These are phyloP conservation scores for Epichloe sylvatica DNA, from an alignment of 2,329 filamentous ascomycete genomes.

Conservation along the genomic window DNA sequence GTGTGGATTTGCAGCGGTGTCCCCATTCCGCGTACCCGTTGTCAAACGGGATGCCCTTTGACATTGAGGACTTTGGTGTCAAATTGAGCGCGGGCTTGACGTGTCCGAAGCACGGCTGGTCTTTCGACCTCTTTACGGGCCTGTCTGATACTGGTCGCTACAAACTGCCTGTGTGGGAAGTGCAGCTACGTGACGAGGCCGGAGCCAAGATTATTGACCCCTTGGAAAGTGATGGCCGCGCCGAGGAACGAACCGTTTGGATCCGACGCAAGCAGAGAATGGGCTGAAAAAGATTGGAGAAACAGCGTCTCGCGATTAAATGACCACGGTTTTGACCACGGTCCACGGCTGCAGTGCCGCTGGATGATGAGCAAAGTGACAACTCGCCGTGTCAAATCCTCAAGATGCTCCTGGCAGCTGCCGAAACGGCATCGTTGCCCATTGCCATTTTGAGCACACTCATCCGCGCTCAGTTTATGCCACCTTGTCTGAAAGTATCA, in stretches of 20 bases:
- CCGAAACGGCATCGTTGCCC: too few species aligned
- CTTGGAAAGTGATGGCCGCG: not conserved
- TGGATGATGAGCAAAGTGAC: too few species aligned
- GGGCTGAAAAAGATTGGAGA: slow-evolving; percentile 8
- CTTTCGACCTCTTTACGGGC: slow-evolving; percentile 54
- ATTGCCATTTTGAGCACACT: too few species aligned
- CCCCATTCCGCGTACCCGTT: slow-evolving; percentile 55
- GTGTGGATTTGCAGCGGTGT: slow-evolving; percentile 34
- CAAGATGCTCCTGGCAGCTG: not conserved
- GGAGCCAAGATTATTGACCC: slow-evolving; percentile 6
- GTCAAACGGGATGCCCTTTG: slow-evolving; percentile 47
- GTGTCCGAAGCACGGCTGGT: slow-evolving; percentile 59
- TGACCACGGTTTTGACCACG: not conserved
- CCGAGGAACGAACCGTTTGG: slow-evolving; percentile 25
- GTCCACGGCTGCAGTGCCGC: not conserved
- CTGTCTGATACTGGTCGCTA: slow-evolving; percentile 48
- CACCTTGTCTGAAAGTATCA: too few species aligned
- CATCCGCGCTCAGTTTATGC: too few species aligned
- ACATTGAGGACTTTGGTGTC: slow-evolving; percentile 60
- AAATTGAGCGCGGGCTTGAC: slow-evolving; percentile 46
- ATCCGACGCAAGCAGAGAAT: slow-evolving; percentile 29
- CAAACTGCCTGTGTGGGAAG: slow-evolving; percentile 48
- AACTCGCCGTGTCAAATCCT: too few species aligned
- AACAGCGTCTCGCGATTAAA: not conserved
- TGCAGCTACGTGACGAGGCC: slow-evolving; percentile 31